Percentiles rank a stretch among this genome's conserved stretches.
Evolutionary conservation across 257 asterid species (phyloP).

Genomic region (Knoxia roxburghii): DNA sequence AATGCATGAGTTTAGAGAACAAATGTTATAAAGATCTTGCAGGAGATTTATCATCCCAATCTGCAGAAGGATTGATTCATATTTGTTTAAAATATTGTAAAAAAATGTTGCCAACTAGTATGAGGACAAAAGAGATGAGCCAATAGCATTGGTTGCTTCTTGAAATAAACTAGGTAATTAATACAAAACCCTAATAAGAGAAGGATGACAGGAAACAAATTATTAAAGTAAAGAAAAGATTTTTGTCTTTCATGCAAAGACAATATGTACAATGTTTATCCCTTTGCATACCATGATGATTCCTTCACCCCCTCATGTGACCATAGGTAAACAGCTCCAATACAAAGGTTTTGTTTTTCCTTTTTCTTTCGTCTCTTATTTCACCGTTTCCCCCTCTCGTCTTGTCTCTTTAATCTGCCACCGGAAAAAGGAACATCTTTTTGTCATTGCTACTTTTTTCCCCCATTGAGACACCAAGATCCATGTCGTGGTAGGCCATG

Average conservation of each 20-base stretch:
- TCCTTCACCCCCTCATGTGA: constrained; percentile 6
- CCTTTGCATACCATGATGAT: neutral
- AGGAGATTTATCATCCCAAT: too few species aligned
- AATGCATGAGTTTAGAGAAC: too few species aligned
- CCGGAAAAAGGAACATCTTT: neutral
- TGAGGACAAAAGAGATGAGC: neutral
- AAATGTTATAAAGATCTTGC: too few species aligned
- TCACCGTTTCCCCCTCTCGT: neutral
- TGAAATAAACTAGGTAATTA: neutral
- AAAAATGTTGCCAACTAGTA: too few species aligned
- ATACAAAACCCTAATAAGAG: neutral
- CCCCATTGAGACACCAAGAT: neutral
- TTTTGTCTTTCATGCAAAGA: constrained; percentile 7
- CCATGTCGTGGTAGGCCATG: constrained; percentile 1
- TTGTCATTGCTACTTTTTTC: constrained; percentile 2
- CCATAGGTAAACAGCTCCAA: neutral
- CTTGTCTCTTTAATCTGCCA: constrained; percentile 5
- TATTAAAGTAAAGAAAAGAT: neutral
- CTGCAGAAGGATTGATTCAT: too few species aligned
- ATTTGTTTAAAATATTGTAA: too few species aligned
- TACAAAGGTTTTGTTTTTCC: neutral
- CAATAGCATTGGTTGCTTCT: neutral
- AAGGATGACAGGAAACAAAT: neutral
- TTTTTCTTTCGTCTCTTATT: neutral
- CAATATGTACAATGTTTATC: constrained; percentile 3